phyloP scores from a whole-genome alignment of 768 basidiomycete genomes.

The Russula foetens region DNA sequence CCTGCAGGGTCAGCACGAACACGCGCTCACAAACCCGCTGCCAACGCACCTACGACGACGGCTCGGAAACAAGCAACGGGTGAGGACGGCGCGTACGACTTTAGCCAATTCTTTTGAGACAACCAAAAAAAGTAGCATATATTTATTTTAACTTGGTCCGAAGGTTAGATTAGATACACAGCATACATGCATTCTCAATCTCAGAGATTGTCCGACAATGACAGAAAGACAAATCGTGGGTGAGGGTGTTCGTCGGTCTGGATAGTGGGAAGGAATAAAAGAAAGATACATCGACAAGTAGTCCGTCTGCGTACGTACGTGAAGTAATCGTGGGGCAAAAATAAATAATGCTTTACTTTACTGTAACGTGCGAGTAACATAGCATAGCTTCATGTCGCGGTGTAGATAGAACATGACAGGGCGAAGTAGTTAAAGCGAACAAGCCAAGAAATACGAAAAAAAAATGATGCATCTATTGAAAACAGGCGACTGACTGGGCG shows the following conservation, averaged over 20 bases:
- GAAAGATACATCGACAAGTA: not conserved
- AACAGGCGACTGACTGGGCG: not conserved
- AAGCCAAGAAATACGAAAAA: not conserved
- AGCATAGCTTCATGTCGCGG: not conserved
- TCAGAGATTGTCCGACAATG: not conserved
- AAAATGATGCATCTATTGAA: not conserved
- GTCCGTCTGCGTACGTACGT: not conserved
- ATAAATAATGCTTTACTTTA: not conserved
- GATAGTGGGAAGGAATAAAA: not conserved
- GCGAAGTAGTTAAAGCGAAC: too few relatives aligned
- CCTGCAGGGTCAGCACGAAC: not conserved
- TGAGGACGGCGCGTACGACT: slow-evolving; percentile 44
- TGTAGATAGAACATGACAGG: not conserved
- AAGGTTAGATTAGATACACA: not conserved
- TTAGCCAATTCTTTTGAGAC: slow-evolving; percentile 44
- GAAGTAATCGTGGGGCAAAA: not conserved
- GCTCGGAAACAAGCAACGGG: slow-evolving; percentile 5
- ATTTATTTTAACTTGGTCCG: not conserved
- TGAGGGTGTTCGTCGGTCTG: too few relatives aligned
- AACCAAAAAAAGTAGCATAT: not conserved
- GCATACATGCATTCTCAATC: not conserved
- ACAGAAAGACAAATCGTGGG: not conserved
- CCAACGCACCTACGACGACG: slow-evolving; percentile 29
- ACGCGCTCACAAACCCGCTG: slow-evolving; percentile 24
- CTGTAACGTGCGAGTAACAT: not conserved